Percentiles rank a stretch among this genome's conserved stretches.
Conservation (phyloP, 164 flowering plant species). For the Nymphaea colorata region DNA sequence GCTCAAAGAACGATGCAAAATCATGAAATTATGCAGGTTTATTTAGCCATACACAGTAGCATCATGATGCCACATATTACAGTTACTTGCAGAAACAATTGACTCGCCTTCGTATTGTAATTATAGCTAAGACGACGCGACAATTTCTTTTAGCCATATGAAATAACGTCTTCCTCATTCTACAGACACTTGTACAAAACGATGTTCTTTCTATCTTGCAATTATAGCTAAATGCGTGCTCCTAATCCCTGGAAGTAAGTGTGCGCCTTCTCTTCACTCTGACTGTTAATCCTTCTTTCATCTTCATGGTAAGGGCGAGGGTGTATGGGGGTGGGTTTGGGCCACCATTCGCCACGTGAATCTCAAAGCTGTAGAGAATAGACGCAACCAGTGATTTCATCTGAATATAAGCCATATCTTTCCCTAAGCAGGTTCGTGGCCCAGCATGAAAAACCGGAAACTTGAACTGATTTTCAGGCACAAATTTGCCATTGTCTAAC, state of each 20-base stretch:
- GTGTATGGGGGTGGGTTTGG: slow-evolving; percentile 23
- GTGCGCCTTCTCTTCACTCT: neutral
- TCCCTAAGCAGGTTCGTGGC: slow-evolving; percentile 46
- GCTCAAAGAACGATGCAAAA: slow-evolving; percentile 22
- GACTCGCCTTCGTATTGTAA: too few species aligned
- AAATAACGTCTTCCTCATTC: neutral
- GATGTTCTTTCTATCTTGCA: too few species aligned
- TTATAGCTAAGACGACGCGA: neutral
- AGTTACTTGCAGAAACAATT: too few species aligned
- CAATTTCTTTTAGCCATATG: neutral
- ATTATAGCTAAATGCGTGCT: neutral
- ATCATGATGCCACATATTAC: too few species aligned
- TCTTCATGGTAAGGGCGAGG: slow-evolving; percentile 23
- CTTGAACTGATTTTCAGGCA: slow-evolving; percentile 21
- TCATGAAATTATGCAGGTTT: neutral
- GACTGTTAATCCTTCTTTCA: slow-evolving; percentile 41
- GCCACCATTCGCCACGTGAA: slow-evolving; percentile 25
- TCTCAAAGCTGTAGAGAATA: slow-evolving; percentile 25
- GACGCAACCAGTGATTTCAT: slow-evolving; percentile 45
- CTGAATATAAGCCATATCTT: slow-evolving; percentile 51
- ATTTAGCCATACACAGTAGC: too few species aligned
- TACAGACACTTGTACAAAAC: neutral
- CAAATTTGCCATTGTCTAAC: slow-evolving; percentile 22
- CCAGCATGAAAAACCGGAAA: slow-evolving; percentile 52
- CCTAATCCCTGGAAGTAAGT: neutral